These are phyloP conservation scores for Butyriboletus appendiculatus DNA, from an alignment of 1,284 basidiomycete species.

Conservation along the genomic window DNA sequence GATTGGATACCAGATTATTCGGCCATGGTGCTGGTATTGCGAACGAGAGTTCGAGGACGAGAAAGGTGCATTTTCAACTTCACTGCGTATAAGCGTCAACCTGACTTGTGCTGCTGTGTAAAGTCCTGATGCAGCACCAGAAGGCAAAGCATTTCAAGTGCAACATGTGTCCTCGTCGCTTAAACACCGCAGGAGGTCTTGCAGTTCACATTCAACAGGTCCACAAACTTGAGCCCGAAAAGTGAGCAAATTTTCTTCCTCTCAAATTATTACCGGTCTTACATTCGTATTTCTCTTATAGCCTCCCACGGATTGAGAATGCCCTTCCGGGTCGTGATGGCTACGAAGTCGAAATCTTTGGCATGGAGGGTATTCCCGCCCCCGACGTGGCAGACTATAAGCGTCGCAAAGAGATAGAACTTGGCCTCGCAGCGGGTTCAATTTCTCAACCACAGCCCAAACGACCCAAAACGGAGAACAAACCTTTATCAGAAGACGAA, in stretches of 20 bases:
- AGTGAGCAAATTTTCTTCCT: slow-evolving; percentile 52
- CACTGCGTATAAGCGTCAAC: background rate
- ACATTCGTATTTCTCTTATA: slow-evolving; percentile 28
- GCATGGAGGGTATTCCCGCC: slow-evolving; percentile 97
- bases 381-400: slow-evolving; percentile 96
- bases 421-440: slow-evolving; percentile 80
- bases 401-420: slow-evolving; percentile 89
- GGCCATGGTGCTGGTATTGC: slow-evolving; percentile 99
- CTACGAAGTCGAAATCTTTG: slow-evolving; percentile 99
- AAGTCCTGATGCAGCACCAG: slow-evolving; percentile 98
- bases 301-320: slow-evolving; percentile 88
- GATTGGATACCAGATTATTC: slow-evolving; percentile 61
- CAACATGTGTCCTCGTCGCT: slow-evolving; percentile 89
- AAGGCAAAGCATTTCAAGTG: slow-evolving; percentile 99
- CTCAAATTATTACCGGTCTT: slow-evolving; percentile 7
- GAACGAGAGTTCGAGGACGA: slow-evolving; percentile 99
- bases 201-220: slow-evolving; percentile 99
- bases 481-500: slow-evolving; percentile 80
- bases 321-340: slow-evolving; percentile 95
- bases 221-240: slow-evolving; percentile 96
- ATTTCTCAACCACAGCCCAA: slow-evolving; percentile 80
- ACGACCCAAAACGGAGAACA: slow-evolving; percentile 83
- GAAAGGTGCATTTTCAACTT: slow-evolving; percentile 60
- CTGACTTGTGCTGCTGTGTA: background rate
- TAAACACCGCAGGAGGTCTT: slow-evolving; percentile 97